Evolutionary conservation across 495 filamentous ascomycete genomes (phyloP), one percentile per base, ranked within the genome.

Genomic region (Mycothermus thermophilus): DNA sequence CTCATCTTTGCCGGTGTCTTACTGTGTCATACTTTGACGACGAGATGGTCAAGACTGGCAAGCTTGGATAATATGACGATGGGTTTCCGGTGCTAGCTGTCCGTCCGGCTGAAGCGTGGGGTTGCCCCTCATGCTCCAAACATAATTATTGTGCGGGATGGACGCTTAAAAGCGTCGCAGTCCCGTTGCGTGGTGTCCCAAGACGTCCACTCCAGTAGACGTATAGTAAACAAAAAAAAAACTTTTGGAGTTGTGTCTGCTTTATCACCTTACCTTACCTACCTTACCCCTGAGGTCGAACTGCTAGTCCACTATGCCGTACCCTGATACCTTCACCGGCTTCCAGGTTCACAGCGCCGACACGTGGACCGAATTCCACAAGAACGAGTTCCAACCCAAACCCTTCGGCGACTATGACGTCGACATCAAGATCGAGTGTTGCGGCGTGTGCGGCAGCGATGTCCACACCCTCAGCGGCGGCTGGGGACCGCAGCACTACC

Each of bases 321-420:
- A 54, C 37, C 57, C 57, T 16, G 58, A 61, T 15, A 43, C 51
- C 29, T 59, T 61, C 46, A 64, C 60, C 18, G 69, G 69, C 33
- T 73, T 73, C 54, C 68, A 72, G 50, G 63, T 70, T 52, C 51
- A 69, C 23, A 62, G 63, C 7, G 50, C 67, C 1, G 58, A 60
- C 8, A 65, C 59, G 19, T 72, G 65, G 66, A 58, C 58, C 8
- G 51, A 67, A 8, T 70, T 72, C 50, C 58, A 68, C 45, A 70
- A 71, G 53, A 66, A 68, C 52, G 64, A 70, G 44, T 67, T 71
- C 52, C 56, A 57, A 18, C 66, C 69, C 4, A 72, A 73, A 52
- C 69, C 71, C 5, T 73, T 74, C 32, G 67, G 66, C 29, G 64
- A 69, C 44, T 64, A 72, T 42, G 69, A 72, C 44, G 67, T 75